phyloP scores from a whole-genome alignment of 2,329 filamentous ascomycete species.

The Ceratocystis destructans region DNA sequence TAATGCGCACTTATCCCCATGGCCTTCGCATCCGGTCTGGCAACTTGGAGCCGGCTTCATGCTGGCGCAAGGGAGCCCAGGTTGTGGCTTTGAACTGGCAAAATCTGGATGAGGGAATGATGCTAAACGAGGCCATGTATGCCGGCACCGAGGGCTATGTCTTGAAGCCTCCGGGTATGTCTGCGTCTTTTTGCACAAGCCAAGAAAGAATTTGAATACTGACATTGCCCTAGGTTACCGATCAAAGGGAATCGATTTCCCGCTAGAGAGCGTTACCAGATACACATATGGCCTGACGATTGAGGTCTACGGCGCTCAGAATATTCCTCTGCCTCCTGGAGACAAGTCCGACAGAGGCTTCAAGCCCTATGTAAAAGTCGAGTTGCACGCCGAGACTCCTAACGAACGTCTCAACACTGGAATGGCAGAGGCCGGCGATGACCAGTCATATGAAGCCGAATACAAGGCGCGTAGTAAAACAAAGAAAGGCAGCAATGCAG shows the following conservation, averaged over 20 bases:
- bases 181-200: not conserved
- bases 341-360: constrained; percentile 43
- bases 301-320: constrained; percentile 62
- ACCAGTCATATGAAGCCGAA: constrained; percentile 30
- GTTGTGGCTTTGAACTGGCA: constrained; percentile 94
- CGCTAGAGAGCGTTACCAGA: constrained; percentile 27
- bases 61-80: constrained; percentile 82
- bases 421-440: constrained; percentile 28
- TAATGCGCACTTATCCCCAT: constrained; percentile 83
- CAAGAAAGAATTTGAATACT: not conserved
- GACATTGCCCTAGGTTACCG: constrained; percentile 25
- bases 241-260: constrained; percentile 19
- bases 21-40: constrained; percentile 70
- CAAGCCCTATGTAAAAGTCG: constrained; percentile 68
- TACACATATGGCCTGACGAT: constrained; percentile 56
- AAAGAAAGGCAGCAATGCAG: constrained; percentile 44
- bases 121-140: constrained; percentile 93
- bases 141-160: constrained; percentile 70
- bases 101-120: constrained; percentile 79
- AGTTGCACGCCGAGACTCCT: constrained; percentile 66
- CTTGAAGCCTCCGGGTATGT: constrained; percentile 58
- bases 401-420: constrained; percentile 30
- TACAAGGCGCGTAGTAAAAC: constrained; percentile 48
- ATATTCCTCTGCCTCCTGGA: constrained; percentile 49
- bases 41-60: constrained; percentile 71